Percentiles rank a stretch among this genome's conserved stretches.
Evolutionary conservation across 768 basidiomycete species (phyloP).

Genomic region (Rhizopogon vinicolor): DNA sequence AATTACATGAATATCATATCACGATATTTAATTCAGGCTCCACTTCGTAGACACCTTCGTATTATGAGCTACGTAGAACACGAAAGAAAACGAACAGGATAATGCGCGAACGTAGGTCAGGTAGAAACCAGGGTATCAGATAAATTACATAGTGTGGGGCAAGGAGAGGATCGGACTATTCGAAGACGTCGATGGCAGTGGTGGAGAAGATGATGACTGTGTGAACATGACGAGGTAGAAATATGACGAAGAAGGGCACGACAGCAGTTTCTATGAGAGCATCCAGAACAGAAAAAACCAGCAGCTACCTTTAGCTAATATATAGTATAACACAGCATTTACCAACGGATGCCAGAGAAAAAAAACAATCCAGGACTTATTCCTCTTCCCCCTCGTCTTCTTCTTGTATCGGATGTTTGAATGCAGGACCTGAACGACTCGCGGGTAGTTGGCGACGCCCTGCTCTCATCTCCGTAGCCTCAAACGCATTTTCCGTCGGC

Average conservation of each 20-base stretch:
- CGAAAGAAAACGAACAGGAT: neutral
- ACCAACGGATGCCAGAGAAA: neutral
- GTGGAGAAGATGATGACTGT: constrained; percentile 11
- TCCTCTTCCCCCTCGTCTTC: constrained; percentile 86
- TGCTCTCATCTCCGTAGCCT: constrained; percentile 45
- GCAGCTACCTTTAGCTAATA: constrained; percentile 1
- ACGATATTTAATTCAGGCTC: too few relatives aligned
- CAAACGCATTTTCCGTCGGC: constrained; percentile 45
- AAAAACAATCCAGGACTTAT: constrained; percentile 10
- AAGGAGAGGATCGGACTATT: constrained; percentile 3
- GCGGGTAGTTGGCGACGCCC: constrained; percentile 67
- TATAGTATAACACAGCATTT: constrained; percentile 1
- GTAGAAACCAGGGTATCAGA: constrained; percentile 20
- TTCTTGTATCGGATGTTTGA: constrained; percentile 71
- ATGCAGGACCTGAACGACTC: constrained; percentile 66
- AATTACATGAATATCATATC: too few relatives aligned
- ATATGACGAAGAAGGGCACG: constrained; percentile 1
- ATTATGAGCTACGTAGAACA: neutral
- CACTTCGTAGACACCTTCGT: too few relatives aligned
- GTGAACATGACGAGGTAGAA: constrained; percentile 5
- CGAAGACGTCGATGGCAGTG: neutral
- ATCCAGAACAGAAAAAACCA: constrained; percentile 8
- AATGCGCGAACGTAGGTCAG: constrained; percentile 5
- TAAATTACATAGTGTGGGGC: constrained; percentile 5
- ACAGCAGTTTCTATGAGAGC: constrained; percentile 8